Base-by-base conservation (phyloP, 352 stramenopile species). In the Globisporangium irregulare region DNA sequence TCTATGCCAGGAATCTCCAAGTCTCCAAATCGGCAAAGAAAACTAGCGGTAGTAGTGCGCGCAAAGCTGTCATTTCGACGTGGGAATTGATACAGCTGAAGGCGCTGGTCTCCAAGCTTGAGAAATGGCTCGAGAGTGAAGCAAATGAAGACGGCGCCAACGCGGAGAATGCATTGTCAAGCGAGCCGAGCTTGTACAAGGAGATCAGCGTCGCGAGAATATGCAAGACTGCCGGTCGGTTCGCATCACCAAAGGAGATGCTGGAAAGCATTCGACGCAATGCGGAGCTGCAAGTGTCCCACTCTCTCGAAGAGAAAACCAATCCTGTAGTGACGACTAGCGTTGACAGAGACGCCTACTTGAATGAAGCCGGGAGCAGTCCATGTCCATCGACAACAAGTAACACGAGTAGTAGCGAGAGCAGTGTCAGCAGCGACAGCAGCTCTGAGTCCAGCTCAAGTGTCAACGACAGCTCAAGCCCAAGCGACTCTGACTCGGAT, bases 311-410 rank as follows among this genome's bases (percentile, higher is more conserved):
- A 50, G 50, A 22, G 9, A 67, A 14, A 1, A 8, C 24, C 25
- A 41, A 36, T 32, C 54, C 18, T 25, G 25, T 27, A 15, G 22
- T 27, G 15, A 20, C 36, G 15, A 4, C 25, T 43, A 8, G 25
- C 36, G 54, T 46, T 20, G 36, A 24, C 14, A 25, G 20, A 22
- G 50, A 66, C 24, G 59, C 46, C 15, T 66, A 56, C 34, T 66
- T 63, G 27, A 71, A 57, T 64, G 78, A 68, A 54, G 82, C 77
- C 32, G 51, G 53, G 32, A 77, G 70, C 38, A 87, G 79, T 71
- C 74, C 73, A 10, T 79, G 66, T 61, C 74, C 78, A 3, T 81
- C 74, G 5, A 73, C 68, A 18, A 79, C 74, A 27, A 81, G 67
- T 51, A 83, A 50, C 36, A 69, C 64, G 25, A 84, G 66, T n/a